Evolutionary conservation across 495 filamentous ascomycete genomes (phyloP).

Genomic region (Glarea lozoyensis): DNA sequence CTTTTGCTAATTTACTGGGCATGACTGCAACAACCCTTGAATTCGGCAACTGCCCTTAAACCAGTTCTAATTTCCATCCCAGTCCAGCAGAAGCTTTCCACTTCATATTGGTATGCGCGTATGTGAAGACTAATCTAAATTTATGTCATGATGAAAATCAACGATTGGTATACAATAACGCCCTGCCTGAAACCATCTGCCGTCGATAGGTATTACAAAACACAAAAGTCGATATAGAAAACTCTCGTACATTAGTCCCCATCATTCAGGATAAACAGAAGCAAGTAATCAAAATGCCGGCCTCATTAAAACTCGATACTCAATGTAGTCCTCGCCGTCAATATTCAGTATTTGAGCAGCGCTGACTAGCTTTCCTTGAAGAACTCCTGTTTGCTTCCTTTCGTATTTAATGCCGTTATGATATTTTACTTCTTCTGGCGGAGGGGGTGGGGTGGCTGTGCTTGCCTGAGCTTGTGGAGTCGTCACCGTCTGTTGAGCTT

Average conservation of each 20-base stretch:
- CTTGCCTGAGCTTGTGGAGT: neutral
- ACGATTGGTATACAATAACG: no score
- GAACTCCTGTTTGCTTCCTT: slow-evolving; percentile 40
- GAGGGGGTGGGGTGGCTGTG: neutral
- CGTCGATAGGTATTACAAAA: no score
- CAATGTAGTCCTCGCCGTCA: slow-evolving; percentile 49
- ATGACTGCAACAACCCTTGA: no score
- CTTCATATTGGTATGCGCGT: no score
- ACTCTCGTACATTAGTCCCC: no score
- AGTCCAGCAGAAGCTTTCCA: no score
- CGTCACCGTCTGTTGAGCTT: slow-evolving; percentile 16
- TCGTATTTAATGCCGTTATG: slow-evolving; percentile 44
- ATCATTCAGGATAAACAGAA: neutral
- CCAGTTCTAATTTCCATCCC: no score
- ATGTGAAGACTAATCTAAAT: no score
- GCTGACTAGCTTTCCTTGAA: slow-evolving; percentile 42
- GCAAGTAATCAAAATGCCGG: slow-evolving; percentile 35
- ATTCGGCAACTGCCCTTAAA: no score
- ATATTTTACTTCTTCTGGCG: slow-evolving; percentile 37
- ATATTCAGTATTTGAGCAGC: slow-evolving; percentile 42
- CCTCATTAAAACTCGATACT: slow-evolving; percentile 47
- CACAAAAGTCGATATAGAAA: neutral
- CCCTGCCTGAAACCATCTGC: no score
- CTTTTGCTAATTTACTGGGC: no score
- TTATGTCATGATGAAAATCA: no score